Base-by-base conservation (phyloP, 2,329 filamentous ascomycete genomes). In the Scytalidium sp. region DNA sequence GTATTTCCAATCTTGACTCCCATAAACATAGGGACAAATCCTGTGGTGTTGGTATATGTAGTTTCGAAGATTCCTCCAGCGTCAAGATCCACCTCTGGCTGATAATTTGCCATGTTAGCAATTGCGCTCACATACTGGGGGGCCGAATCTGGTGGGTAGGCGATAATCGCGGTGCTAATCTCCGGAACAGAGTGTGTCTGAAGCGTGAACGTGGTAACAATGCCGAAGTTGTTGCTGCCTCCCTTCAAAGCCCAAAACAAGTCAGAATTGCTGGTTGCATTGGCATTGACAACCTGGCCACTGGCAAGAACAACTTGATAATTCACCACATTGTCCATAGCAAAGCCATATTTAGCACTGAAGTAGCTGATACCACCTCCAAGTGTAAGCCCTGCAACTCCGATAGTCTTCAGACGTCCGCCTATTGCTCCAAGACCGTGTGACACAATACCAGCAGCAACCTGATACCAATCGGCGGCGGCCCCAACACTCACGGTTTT, bases 171-270 rank as follows among this genome's bases (percentile, higher is more conserved):
- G 17, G 29, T 9, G 40, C 46, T 22, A 36, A 43, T 9, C 5
- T 22, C 4, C 20, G 40, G 25, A 25, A 41, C 66, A 32, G 52
- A 21, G 29, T 67, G 0, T 69, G 70, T 55, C 71, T 64, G 10
- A 78, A 61, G 13, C 70, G 59, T 56, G 73, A 76, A 10, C 65
- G 65, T 13, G 15, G 74, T 74, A 15, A 76, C 70, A 52, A 78
- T 69, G 43, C 77, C 79, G 53, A 75, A 80, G 58, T 78, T 80
- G 61, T 73, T 78, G 15, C 75, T 73, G 17, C 80, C 79, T 11
- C 79, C 80, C 47, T 75, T 74, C 5, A 83, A 69, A 0, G 74
- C 76, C 56, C 67, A 69, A 63, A 69, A 81, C 8, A 84, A 66
- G 47, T 81, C 78, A 0, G 68, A 50, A 51, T 81, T 43, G 11